Conservation (phyloP, 2,329 filamentous ascomycete genomes). For the Hypoxylon sp. region DNA sequence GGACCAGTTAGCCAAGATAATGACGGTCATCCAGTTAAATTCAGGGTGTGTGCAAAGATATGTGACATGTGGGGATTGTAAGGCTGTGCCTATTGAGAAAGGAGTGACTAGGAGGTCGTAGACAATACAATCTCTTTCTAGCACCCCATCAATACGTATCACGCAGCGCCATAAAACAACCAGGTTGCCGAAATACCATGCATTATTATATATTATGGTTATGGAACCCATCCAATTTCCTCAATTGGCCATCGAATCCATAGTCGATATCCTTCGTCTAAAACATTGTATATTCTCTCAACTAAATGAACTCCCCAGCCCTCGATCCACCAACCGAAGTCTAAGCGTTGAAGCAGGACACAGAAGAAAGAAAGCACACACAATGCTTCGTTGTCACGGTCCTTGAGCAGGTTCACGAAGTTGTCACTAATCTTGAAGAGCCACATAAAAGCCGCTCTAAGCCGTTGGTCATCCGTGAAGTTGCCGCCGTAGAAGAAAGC, state of each 20-base stretch:
- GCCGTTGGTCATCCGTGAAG: conserved; percentile 42
- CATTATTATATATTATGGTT: not conserved
- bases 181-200: not conserved
- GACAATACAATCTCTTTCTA: not conserved
- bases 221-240: conserved; percentile 51
- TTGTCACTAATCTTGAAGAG: conserved; percentile 45
- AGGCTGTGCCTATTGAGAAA: not conserved
- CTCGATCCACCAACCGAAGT: conserved; percentile 52
- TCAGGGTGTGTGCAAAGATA: not conserved
- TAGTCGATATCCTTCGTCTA: conserved; percentile 49
- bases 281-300: conserved; percentile 48
- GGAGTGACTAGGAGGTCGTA: not conserved
- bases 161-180: not conserved
- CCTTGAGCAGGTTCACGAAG: conserved; percentile 46
- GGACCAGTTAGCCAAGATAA: not conserved
- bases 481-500: conserved; percentile 34
- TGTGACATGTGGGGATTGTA: not conserved
- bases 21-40: not conserved
- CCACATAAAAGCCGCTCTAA: conserved; percentile 47
- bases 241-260: conserved; percentile 54
- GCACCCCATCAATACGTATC: not conserved
- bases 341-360: conserved; percentile 51
- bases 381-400: conserved; percentile 45
- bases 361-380: conserved; percentile 52
- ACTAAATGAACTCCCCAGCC: conserved; percentile 52